Conservation (phyloP, 805 yeast species). For the Starmerella riodocensis region DNA sequence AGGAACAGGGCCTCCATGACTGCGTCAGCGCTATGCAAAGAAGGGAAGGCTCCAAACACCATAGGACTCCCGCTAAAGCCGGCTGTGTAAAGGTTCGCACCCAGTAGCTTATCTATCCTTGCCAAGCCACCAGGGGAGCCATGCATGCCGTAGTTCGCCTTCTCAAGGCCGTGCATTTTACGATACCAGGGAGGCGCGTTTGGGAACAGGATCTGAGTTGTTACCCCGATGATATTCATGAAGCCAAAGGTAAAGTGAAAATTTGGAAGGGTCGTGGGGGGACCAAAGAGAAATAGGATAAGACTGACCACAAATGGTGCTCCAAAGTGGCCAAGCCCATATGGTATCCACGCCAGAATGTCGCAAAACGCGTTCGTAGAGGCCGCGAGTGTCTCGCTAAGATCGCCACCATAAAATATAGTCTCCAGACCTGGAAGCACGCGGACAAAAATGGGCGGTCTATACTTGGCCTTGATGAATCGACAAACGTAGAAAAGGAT, state of each 20-base stretch:
- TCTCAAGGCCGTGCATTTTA: conserved; percentile 65
- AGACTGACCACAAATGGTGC: conserved; percentile 78
- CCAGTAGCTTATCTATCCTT: conserved; percentile 67
- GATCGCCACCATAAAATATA: conserved; percentile 78
- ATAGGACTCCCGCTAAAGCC: conserved; percentile 77
- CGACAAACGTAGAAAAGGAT: conserved; percentile 67
- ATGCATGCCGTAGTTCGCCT: conserved; percentile 80
- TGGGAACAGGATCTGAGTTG: conserved; percentile 71
- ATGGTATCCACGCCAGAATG: conserved; percentile 88
- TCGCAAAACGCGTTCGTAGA: conserved; percentile 53
- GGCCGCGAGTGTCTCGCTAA: conserved; percentile 70
- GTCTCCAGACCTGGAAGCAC: conserved; percentile 86
- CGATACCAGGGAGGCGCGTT: conserved; percentile 98
- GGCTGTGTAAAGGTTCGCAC: conserved; percentile 69
- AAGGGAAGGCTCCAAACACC: conserved; percentile 79
- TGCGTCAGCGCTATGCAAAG: conserved; percentile 88
- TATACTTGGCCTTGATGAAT: conserved; percentile 55
- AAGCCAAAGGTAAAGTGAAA: conserved; percentile 91
- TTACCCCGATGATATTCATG: conserved; percentile 78
- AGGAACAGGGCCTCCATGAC: conserved; percentile 85
- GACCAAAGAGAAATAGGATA: conserved; percentile 71
- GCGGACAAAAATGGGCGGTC: conserved; percentile 83
- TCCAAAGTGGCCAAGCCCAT: conserved; percentile 82
- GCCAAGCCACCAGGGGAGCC: conserved; percentile 95
- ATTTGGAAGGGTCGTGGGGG: conserved; percentile 71